Evolutionary conservation across 129 eudicot genomes (phyloP), one percentile per base, ranked within the genome.

Genomic region (Calendula officinalis): DNA sequence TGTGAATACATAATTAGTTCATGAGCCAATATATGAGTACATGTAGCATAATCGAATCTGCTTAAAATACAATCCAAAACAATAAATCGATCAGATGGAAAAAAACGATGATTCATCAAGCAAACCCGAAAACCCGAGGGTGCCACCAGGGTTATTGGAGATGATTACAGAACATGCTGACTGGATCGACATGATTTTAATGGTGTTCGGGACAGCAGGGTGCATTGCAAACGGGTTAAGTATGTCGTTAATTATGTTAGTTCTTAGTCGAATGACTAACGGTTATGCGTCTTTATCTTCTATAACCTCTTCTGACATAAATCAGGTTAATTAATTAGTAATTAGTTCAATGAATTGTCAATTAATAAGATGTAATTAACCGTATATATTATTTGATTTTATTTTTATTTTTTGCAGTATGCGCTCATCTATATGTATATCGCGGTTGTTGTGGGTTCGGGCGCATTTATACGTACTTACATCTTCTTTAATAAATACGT

Each of bases 401-500:
- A 33, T 13, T 40, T 9, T 8, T 39, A 17, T 2, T 44, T 33
- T 43, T 65, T 65, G 73, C 78, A 77, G 87, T 82, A 73, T 74
- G 71, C 87, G 10, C 63, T 82, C 61, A 22, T 45, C 50, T 66
- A 77, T 50, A 64, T 82, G 22, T 78, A 54, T 62, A 56, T 82
- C 47, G 80, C 87, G 54, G 8, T 78, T 60, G 53, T 67, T 61
- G 78, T 74, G 66, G 87, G 81, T 58, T 50, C 75, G 14, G 79
- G 81, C 32, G 77, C 83, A 13, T 82, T 78, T 64, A 56, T 82
- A 45, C 78, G 87, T 82, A 77, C 27, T 6, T 70, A 38, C 55
- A 49, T 50, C 56, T 49, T 47, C 46, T 17, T 37, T 7, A 6
- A 52, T 38, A 66, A 9, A 48, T 22, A 50, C 10, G 52, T 27